phyloP scores from a whole-genome alignment of 2,329 filamentous ascomycete genomes.

The Davidsoniella neocaledoniae region DNA sequence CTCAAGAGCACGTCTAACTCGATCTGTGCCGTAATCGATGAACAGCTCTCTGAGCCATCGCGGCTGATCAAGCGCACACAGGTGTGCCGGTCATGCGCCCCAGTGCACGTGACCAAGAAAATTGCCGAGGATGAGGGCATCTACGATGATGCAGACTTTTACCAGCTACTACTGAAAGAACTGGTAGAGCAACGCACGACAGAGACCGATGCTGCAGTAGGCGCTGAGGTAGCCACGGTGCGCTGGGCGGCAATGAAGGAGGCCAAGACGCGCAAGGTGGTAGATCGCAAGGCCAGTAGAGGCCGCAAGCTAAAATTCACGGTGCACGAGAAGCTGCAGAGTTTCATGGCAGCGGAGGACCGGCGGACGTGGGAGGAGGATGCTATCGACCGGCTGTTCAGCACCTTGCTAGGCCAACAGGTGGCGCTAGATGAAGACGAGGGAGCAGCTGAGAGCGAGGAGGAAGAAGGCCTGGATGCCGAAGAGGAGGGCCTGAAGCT shows the following conservation, averaged over 20 bases:
- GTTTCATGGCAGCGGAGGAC: slow-evolving; percentile 92
- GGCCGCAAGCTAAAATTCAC: slow-evolving; percentile 87
- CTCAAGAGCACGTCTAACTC: slow-evolving; percentile 27
- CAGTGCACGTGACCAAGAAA: slow-evolving; percentile 44
- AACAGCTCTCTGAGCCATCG: slow-evolving; percentile 50
- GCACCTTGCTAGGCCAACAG: slow-evolving; percentile 56
- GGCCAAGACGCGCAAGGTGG: slow-evolving; percentile 63
- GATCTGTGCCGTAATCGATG: slow-evolving; percentile 49
- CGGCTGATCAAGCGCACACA: slow-evolving; percentile 52
- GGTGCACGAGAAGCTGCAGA: slow-evolving; percentile 92
- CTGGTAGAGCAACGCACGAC: slow-evolving; percentile 76
- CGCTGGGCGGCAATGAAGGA: slow-evolving; percentile 51
- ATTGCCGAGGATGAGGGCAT: slow-evolving; percentile 43
- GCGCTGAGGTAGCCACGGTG: slow-evolving; percentile 42
- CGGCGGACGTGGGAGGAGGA: slow-evolving; percentile 61
- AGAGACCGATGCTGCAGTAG: slow-evolving; percentile 38
- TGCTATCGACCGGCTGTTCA: slow-evolving; percentile 63
- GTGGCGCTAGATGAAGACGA: slow-evolving; percentile 46
- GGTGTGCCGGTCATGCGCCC: slow-evolving; percentile 60
- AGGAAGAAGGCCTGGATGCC: slow-evolving; percentile 32
- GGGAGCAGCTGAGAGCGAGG: slow-evolving; percentile 32
- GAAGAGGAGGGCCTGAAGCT: slow-evolving; percentile 37
- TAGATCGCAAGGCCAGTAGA: slow-evolving; percentile 91
- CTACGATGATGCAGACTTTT: slow-evolving; percentile 92
- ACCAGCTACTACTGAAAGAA: slow-evolving; percentile 81